A percentile compares a stretch with the other conserved stretches of the same genome.
These are phyloP conservation scores for Phaffomyces opuntiae DNA, from an alignment of 805 yeast species.

Conservation along the genomic window DNA sequence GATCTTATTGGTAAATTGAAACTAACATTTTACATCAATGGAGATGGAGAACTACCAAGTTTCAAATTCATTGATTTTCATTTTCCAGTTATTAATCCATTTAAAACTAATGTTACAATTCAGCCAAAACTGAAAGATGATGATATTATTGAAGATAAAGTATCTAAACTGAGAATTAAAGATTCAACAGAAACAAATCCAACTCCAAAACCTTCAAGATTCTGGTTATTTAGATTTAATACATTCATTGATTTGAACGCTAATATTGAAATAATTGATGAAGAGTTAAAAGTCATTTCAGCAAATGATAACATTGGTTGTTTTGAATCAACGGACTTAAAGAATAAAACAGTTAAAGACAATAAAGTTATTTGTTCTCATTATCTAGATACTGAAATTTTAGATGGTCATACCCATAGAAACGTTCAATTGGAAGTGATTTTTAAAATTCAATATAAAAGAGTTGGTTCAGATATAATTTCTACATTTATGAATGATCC, in stretches of 20 bases:
- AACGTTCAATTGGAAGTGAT: constrained; percentile 27
- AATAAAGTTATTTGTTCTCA: constrained; percentile 13
- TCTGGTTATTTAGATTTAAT: constrained; percentile 28
- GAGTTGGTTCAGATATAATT: constrained; percentile 17
- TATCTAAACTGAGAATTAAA: background rate
- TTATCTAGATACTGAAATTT: constrained; percentile 28
- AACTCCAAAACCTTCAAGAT: constrained; percentile 27
- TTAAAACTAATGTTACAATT: constrained; percentile 24
- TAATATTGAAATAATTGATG: constrained; percentile 29
- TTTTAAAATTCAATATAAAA: constrained; percentile 28
- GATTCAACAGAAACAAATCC: background rate
- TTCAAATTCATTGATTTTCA: constrained; percentile 16
- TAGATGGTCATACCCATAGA: constrained; percentile 32
- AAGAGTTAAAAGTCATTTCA: constrained; percentile 20
- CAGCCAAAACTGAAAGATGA: constrained; percentile 25
- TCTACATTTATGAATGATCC: constrained; percentile 30
- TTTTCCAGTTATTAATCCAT: constrained; percentile 26
- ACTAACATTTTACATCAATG: constrained; percentile 22
- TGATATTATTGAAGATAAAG: constrained; percentile 1
- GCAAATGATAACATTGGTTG: constrained; percentile 31
- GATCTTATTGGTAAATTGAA: constrained; percentile 12
- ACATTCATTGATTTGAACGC: constrained; percentile 15
- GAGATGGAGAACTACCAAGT: constrained; percentile 25
- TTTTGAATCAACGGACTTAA: constrained; percentile 13
- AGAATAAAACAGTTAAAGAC: constrained; percentile 3